Evolutionary conservation across 2,329 filamentous ascomycete species (phyloP).

Genomic region (Cytospora paraplurivora): DNA sequence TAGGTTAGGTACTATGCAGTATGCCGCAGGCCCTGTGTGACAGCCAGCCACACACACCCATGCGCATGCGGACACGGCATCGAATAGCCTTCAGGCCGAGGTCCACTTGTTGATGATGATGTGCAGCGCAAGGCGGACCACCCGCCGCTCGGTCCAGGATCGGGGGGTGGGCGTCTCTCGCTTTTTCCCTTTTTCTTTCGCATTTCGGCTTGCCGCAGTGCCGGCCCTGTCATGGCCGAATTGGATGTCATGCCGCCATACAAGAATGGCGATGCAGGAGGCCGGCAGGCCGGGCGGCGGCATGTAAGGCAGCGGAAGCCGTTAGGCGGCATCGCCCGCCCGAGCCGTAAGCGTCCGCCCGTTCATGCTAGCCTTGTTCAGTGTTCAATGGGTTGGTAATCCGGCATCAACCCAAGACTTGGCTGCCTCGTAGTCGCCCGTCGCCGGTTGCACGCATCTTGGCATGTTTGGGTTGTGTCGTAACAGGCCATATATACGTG

Average conservation of each 20-base stretch:
- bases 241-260: conserved; percentile 24
- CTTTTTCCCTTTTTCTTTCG: neutral
- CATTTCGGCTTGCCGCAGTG: conserved; percentile 5
- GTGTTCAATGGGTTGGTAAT: neutral
- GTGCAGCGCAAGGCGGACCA: conserved; percentile 9
- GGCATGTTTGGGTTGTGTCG: conserved; percentile 6
- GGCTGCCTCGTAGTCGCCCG: neutral
- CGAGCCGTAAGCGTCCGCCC: neutral
- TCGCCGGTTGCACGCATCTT: conserved; percentile 10
- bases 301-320: neutral
- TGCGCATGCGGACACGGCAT: too few species aligned
- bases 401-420: neutral
- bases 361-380: neutral
- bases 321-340: neutral
- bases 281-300: conserved; percentile 12
- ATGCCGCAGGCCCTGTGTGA: conserved; percentile 12
- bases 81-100: neutral
- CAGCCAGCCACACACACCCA: conserved; percentile 11
- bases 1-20: neutral
- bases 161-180: neutral
- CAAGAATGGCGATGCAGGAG: conserved; percentile 5
- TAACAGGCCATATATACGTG: neutral
- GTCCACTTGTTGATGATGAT: conserved; percentile 2
- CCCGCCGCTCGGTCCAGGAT: neutral
- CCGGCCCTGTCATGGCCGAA: conserved; percentile 19